Percentiles rank a stretch among this genome's conserved stretches.
phyloP scores from a whole-genome alignment of 495 filamentous ascomycete genomes.

The Pyrenula aspistea region DNA sequence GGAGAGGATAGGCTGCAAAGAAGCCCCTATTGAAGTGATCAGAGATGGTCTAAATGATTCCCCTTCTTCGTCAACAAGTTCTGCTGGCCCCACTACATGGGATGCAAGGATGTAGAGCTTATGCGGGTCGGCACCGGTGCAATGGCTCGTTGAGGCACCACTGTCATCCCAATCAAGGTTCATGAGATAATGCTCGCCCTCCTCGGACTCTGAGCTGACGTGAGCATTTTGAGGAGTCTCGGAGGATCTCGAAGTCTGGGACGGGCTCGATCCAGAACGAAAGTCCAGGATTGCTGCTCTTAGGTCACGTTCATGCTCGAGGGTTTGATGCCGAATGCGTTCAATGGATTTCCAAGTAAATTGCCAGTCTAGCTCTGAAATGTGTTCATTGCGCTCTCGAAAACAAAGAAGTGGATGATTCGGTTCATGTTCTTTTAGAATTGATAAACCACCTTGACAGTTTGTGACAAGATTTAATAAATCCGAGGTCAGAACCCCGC shows the following conservation, averaged over 20 bases:
- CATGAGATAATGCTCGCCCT: conserved; percentile 6
- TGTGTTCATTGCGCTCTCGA: conserved; percentile 27
- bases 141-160: conserved; percentile 15
- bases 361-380: conserved; percentile 50
- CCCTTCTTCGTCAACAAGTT: conserved; percentile 2
- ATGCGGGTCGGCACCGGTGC: conserved; percentile 10
- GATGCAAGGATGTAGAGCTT: not conserved
- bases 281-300: conserved; percentile 26
- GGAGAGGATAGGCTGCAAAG: conserved; percentile 59
- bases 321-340: conserved; percentile 43
- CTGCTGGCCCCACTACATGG: conserved; percentile 2
- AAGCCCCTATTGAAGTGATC: conserved; percentile 57
- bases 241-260: not conserved
- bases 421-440: conserved; percentile 62
- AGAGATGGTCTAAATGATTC: conserved; percentile 54
- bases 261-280: conserved; percentile 16
- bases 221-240: not conserved
- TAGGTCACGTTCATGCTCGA: conserved; percentile 45
- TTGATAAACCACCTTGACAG: conserved; percentile 61
- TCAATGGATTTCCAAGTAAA: conserved; percentile 69
- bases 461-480: conserved; percentile 60
- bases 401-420: conserved; percentile 55
- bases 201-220: not conserved
- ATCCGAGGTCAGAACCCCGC: conserved; percentile 53
- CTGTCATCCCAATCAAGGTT: conserved; percentile 24